Conservation (phyloP, 768 basidiomycete species). For the Tephrocybe sp. region DNA sequence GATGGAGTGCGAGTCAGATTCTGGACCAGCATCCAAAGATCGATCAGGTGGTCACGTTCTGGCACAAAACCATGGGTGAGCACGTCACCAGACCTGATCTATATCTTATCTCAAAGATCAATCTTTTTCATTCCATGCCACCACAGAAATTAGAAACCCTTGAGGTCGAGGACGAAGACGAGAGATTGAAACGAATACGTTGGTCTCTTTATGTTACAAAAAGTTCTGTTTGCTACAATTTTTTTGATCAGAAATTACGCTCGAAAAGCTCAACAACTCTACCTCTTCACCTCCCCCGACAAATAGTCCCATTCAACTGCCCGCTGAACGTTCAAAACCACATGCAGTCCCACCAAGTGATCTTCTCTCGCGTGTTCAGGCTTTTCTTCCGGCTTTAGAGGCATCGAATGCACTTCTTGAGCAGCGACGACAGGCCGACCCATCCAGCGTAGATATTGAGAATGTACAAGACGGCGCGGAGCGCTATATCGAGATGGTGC, state of each 20-base stretch:
- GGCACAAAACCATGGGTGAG: constrained; percentile 2
- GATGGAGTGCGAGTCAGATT: constrained; percentile 29
- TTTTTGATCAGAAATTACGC: constrained; percentile 9
- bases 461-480: constrained; percentile 45
- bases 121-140: too few species aligned
- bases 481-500: constrained; percentile 66
- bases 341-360: constrained; percentile 41
- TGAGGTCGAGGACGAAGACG: constrained; percentile 14
- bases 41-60: constrained; percentile 36
- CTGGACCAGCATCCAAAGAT: constrained; percentile 37
- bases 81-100: constrained; percentile 6
- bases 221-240: neutral
- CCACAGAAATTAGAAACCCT: constrained; percentile 4
- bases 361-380: constrained; percentile 60
- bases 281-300: neutral
- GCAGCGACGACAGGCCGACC: constrained; percentile 38
- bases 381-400: constrained; percentile 64
- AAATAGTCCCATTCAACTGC: neutral
- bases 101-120: constrained; percentile 11
- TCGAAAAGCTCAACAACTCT: constrained; percentile 12
- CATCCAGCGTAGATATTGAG: constrained; percentile 69
- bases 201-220: neutral
- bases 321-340: constrained; percentile 1
- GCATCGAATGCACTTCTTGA: constrained; percentile 59
- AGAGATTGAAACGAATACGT: constrained; percentile 11